Conservation (phyloP, 164 flowering plant genomes). For the Tinospora cordifolia region DNA sequence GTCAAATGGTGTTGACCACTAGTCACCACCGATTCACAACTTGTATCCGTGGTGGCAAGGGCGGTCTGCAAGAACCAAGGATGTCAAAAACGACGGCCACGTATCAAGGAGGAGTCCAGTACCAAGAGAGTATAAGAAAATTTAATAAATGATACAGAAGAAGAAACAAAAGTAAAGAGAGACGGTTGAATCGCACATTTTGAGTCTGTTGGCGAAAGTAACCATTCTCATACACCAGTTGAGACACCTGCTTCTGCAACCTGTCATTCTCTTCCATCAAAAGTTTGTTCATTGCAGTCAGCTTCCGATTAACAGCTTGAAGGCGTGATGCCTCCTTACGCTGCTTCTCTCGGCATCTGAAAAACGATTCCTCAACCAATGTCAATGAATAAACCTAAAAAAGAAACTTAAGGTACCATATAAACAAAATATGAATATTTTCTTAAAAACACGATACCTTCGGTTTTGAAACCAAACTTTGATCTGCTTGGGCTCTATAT, state of each 20-base stretch:
- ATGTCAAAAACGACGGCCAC: too few relatives aligned
- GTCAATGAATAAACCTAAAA: not conserved
- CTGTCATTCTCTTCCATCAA: slow-evolving; percentile 84
- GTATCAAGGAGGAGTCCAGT: too few relatives aligned
- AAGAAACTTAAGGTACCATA: too few relatives aligned
- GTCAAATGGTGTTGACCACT: too few relatives aligned
- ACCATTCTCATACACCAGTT: slow-evolving; percentile 67
- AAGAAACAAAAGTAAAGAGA: too few relatives aligned
- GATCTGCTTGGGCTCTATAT: slow-evolving; percentile 78
- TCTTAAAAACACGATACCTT: slow-evolving; percentile 36
- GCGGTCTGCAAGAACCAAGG: slow-evolving; percentile 42
- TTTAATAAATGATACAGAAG: not conserved
- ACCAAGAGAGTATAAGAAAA: not conserved
- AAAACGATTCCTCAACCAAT: too few relatives aligned
- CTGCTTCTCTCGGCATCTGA: slow-evolving; percentile 80
- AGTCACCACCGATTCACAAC: slow-evolving; percentile 68
- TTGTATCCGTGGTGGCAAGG: slow-evolving; percentile 45
- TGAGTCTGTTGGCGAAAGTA: slow-evolving; percentile 64
- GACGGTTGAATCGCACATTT: too few relatives aligned
- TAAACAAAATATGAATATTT: too few relatives aligned
- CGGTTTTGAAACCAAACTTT: slow-evolving; percentile 88
- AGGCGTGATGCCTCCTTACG: slow-evolving; percentile 69
- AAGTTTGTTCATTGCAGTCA: slow-evolving; percentile 74
- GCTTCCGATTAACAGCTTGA: slow-evolving; percentile 66
- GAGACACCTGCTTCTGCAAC: slow-evolving; percentile 75